Percentiles rank a stretch among this genome's conserved stretches.
Conservation (phyloP, 2,329 filamentous ascomycete species). For the Hysterium pulicare region DNA sequence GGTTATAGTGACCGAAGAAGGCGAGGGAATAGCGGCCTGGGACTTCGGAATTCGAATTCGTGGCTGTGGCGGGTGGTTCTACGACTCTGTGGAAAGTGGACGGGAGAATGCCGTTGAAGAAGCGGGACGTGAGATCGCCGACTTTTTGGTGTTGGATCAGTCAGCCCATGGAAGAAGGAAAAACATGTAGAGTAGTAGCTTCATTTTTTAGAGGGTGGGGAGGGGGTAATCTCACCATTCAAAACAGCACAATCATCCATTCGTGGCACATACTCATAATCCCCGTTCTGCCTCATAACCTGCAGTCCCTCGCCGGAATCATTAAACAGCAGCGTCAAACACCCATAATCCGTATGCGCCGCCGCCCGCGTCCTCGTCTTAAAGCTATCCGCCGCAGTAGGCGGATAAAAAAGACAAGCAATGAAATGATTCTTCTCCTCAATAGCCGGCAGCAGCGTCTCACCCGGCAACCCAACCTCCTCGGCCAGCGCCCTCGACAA, state of each 20-base stretch:
- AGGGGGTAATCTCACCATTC: no score
- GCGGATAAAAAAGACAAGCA: conserved; percentile 18
- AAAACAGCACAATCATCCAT: conserved; percentile 28
- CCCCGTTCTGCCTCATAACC: conserved; percentile 14
- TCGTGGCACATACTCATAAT: conserved; percentile 32
- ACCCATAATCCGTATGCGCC: conserved; percentile 17
- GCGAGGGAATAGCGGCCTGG: not conserved
- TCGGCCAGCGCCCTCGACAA: conserved; percentile 32
- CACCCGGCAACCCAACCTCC: conserved; percentile 29
- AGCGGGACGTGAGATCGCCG: not conserved
- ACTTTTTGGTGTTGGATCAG: not conserved
- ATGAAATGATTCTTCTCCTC: conserved; percentile 32
- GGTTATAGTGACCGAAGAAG: not conserved
- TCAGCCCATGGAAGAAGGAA: not conserved
- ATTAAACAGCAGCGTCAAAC: conserved; percentile 6
- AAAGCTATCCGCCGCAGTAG: conserved; percentile 1
- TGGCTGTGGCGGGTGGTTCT: not conserved
- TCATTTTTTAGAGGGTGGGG: not conserved
- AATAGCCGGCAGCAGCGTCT: conserved; percentile 29
- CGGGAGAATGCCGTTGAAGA: not conserved
- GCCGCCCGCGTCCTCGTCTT: conserved; percentile 13
- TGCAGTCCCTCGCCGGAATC: not conserved
- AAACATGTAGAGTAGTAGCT: not conserved
- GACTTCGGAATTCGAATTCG: not conserved
- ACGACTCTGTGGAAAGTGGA: not conserved